Conservation (phyloP, 331 rosid species). For the Dryas integrifolia region DNA sequence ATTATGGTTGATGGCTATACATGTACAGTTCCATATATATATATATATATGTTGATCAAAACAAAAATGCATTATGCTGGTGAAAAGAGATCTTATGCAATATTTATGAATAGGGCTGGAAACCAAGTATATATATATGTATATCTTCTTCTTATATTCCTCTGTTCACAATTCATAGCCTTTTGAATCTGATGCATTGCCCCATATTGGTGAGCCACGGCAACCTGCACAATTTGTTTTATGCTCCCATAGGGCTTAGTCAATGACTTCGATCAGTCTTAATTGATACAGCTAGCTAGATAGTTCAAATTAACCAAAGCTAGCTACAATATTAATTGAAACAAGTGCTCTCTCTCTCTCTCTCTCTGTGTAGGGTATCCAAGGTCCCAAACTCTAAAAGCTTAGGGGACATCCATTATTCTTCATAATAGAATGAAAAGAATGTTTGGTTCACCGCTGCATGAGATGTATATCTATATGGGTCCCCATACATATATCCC, state of each 20-base stretch:
- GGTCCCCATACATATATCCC: conserved; percentile 31
- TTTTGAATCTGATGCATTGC: conserved; percentile 1
- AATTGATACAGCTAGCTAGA: conserved; percentile 9
- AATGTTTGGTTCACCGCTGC: conserved; percentile 19
- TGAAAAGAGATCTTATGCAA: not conserved
- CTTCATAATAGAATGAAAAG: conserved; percentile 35
- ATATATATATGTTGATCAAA: too few relatives aligned
- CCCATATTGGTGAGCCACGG: conserved; percentile 12
- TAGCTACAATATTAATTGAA: not conserved
- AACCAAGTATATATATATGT: not conserved
- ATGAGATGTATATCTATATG: conserved; percentile 15
- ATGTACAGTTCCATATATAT: too few relatives aligned
- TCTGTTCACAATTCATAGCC: not conserved
- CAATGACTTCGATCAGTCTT: conserved; percentile 18
- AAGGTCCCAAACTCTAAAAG: conserved; percentile 35
- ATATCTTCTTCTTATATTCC: not conserved
- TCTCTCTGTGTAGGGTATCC: conserved; percentile 38
- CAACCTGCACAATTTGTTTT: conserved; percentile 6
- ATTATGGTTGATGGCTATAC: too few relatives aligned
- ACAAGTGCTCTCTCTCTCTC: not conserved
- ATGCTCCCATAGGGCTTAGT: conserved; percentile 2
- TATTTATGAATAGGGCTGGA: not conserved
- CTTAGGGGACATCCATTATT: conserved; percentile 37
- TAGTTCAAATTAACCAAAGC: not conserved
- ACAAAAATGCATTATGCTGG: not conserved